A percentile compares a stretch with the other conserved stretches of the same genome.
Conservation (phyloP, 345 rosid genomes). For the Salix koriyanagi region DNA sequence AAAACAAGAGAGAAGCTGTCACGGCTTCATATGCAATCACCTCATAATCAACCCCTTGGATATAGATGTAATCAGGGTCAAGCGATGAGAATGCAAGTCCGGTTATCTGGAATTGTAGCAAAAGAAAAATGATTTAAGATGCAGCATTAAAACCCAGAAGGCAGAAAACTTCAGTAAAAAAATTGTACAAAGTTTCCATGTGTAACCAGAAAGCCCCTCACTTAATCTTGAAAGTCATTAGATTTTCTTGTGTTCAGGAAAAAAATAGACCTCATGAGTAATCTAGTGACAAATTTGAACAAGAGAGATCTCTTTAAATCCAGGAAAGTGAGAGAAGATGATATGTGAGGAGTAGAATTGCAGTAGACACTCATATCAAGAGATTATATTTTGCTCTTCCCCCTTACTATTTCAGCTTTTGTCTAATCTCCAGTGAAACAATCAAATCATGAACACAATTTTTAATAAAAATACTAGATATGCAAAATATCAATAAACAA, state of each 20-base stretch:
- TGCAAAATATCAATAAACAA: background rate
- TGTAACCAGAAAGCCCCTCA: background rate
- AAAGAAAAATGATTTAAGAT: slow-evolving; percentile 5
- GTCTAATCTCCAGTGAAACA: background rate
- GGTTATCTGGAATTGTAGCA: slow-evolving; percentile 45
- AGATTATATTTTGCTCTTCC: background rate
- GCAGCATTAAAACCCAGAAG: background rate
- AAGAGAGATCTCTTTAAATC: background rate
- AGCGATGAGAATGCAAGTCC: slow-evolving; percentile 66
- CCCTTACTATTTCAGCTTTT: background rate
- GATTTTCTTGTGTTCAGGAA: background rate
- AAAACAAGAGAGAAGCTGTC: background rate
- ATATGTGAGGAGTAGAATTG: background rate
- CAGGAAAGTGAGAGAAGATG: background rate
- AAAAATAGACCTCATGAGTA: background rate
- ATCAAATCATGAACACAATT: background rate
- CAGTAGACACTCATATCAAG: background rate
- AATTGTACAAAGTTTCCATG: background rate
- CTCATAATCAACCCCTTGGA: slow-evolving; percentile 74
- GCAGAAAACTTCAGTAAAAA: background rate
- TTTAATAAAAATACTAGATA: background rate
- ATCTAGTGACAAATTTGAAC: background rate
- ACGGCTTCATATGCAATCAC: slow-evolving; percentile 22
- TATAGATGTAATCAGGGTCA: slow-evolving; percentile 44
- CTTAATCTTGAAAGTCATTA: background rate